phyloP scores from a whole-genome alignment of 2,329 filamentous ascomycete genomes.

The Trichoderma sp. region DNA sequence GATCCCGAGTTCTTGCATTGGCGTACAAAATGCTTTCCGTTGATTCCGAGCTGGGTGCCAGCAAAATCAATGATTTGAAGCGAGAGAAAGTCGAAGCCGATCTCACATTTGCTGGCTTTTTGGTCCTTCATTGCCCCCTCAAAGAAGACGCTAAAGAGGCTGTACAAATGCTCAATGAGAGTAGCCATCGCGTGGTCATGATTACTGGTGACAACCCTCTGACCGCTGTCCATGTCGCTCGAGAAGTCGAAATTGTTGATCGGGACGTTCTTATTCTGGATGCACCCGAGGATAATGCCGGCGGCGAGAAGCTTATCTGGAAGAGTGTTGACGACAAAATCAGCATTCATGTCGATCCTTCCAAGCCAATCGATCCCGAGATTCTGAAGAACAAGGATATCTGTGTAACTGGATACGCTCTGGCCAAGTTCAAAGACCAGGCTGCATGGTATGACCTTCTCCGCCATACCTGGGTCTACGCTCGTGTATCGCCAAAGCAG shows the following conservation, averaged over 20 bases:
- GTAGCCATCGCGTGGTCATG: slow-evolving; percentile 98
- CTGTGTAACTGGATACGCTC: slow-evolving; percentile 92
- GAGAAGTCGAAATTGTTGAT: slow-evolving; percentile 96
- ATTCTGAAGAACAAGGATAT: slow-evolving; percentile 88
- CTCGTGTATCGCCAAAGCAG: slow-evolving; percentile 96
- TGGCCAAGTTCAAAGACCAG: slow-evolving; percentile 85
- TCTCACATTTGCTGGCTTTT: slow-evolving; percentile 88
- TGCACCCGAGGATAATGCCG: slow-evolving; percentile 85
- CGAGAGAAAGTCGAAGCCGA: slow-evolving; percentile 88
- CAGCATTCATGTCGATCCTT: slow-evolving; percentile 82
- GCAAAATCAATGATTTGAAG: slow-evolving; percentile 90
- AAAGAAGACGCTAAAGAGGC: slow-evolving; percentile 96
- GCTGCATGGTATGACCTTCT: slow-evolving; percentile 75
- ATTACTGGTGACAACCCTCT: slow-evolving; percentile 98
- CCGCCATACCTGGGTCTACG: slow-evolving; percentile 94
- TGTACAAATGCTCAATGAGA: slow-evolving; percentile 97
- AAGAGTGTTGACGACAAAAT: slow-evolving; percentile 90
- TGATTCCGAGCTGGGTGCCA: slow-evolving; percentile 79
- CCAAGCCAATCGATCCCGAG: slow-evolving; percentile 75
- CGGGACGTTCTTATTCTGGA: slow-evolving; percentile 93
- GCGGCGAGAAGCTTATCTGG: slow-evolving; percentile 85
- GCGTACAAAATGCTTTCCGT: slow-evolving; percentile 89
- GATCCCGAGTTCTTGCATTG: slow-evolving; percentile 89
- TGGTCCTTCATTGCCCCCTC: slow-evolving; percentile 91
- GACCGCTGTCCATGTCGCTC: slow-evolving; percentile 92